Conservation (phyloP, 768 basidiomycete genomes). For the Hirschioporus abietinus region DNA sequence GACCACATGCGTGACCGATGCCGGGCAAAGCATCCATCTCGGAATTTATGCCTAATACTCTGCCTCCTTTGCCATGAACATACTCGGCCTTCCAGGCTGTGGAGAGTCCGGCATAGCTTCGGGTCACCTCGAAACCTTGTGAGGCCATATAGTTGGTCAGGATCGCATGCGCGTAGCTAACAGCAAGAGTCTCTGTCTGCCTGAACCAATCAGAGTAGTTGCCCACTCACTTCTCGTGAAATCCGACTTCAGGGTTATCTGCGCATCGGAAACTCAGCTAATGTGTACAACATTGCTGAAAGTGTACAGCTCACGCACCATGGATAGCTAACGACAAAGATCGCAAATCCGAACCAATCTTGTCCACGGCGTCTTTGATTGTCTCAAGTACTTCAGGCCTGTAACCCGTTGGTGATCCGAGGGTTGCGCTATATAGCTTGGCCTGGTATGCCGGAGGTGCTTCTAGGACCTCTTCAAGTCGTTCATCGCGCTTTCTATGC, state of each 20-base stretch:
- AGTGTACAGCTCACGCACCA: conserved; percentile 12
- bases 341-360: conserved; percentile 16
- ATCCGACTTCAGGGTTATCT: conserved; percentile 20
- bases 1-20: conserved; percentile 44
- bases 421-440: neutral
- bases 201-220: conserved; percentile 9
- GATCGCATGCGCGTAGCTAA: conserved; percentile 22
- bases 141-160: conserved; percentile 22
- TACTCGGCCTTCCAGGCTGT: conserved; percentile 25
- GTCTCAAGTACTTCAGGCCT: conserved; percentile 19
- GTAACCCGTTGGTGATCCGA: neutral
- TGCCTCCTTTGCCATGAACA: conserved; percentile 15
- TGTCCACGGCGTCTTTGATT: conserved; percentile 18
- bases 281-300: neutral
- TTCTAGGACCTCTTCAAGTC: neutral
- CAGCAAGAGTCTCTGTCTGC: neutral
- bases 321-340: conserved; percentile 24
- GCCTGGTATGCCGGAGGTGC: neutral
- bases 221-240: conserved; percentile 15
- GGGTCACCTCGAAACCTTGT: conserved; percentile 22
- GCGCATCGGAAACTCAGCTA: neutral
- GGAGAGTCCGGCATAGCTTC: conserved; percentile 28
- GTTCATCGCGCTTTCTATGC: neutral
- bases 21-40: conserved; percentile 43
- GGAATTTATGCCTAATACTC: conserved; percentile 23